Conservation (phyloP, 2,329 filamentous ascomycete genomes). For the Zalaria sp. region DNA sequence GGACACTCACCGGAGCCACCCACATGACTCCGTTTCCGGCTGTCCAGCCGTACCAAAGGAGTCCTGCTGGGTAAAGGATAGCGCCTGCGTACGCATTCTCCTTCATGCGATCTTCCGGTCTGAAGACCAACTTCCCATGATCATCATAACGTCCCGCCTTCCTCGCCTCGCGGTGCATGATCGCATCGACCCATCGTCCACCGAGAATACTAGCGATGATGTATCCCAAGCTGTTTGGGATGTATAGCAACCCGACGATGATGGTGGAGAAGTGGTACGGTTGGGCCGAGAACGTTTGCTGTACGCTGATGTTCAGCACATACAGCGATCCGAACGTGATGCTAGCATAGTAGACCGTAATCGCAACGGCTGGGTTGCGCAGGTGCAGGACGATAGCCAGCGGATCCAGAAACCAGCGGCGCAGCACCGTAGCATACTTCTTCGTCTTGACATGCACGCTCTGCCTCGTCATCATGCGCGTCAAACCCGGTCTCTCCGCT, state of each 20-base stretch:
- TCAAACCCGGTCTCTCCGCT: conserved; percentile 7
- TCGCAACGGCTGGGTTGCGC: conserved; percentile 56
- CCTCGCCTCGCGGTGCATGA: conserved; percentile 66
- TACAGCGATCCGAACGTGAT: conserved; percentile 66
- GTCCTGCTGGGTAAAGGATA: conserved; percentile 51
- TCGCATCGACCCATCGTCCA: conserved; percentile 63
- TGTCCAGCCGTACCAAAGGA: conserved; percentile 70
- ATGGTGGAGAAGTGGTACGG: conserved; percentile 58
- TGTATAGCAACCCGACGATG: conserved; percentile 61
- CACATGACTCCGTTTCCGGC: conserved; percentile 40
- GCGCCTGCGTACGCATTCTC: conserved; percentile 71
- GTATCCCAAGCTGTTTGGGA: conserved; percentile 64
- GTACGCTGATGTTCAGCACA: conserved; percentile 63
- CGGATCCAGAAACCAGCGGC: conserved; percentile 56
- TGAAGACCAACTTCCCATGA: conserved; percentile 49
- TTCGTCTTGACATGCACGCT: conserved; percentile 45
- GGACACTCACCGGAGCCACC: conserved; percentile 8
- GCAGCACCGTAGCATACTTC: conserved; percentile 36
- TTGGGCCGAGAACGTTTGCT: conserved; percentile 48
- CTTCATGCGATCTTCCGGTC: conserved; percentile 69
- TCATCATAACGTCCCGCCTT: conserved; percentile 53
- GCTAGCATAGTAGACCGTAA: conserved; percentile 60
- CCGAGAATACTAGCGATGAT: conserved; percentile 53
- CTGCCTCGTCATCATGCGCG: conserved; percentile 45
- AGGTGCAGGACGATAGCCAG: conserved; percentile 56